Conservation (phyloP, 805 yeast genomes). For the Kuraishia hungarica region DNA sequence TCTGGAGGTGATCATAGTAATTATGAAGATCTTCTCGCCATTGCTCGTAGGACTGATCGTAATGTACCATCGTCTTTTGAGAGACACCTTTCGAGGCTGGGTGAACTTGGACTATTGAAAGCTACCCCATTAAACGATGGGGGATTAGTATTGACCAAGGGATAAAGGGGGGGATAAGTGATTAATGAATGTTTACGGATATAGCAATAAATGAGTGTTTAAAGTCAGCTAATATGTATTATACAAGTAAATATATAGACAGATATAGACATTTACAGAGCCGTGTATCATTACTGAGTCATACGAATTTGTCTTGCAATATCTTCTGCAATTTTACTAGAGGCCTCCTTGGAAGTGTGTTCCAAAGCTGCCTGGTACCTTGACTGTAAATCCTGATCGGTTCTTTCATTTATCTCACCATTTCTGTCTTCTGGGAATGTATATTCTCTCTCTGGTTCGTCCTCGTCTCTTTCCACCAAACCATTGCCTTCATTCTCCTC, state of each 20-base stretch:
- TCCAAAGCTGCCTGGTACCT: slow-evolving; percentile 72
- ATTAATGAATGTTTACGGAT: not conserved
- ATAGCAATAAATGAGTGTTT: not conserved
- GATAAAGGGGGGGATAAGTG: not conserved
- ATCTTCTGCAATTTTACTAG: slow-evolving; percentile 61
- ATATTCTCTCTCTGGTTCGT: slow-evolving; percentile 48
- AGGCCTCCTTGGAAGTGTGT: slow-evolving; percentile 48
- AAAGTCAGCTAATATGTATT: no score
- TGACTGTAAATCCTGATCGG: slow-evolving; percentile 46
- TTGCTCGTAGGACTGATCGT: not conserved
- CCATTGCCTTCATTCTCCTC: slow-evolving; percentile 40
- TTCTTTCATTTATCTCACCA: slow-evolving; percentile 45
- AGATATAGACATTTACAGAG: not conserved
- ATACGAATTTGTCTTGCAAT: slow-evolving; percentile 54
- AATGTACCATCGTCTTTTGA: not conserved
- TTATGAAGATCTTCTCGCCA: not conserved
- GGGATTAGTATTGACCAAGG: not conserved
- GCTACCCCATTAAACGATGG: not conserved
- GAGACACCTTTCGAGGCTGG: not conserved
- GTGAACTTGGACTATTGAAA: not conserved
- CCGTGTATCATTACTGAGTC: slow-evolving; percentile 7
- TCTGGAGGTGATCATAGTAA: not conserved
- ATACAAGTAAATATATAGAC: not conserved
- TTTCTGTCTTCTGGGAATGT: slow-evolving; percentile 58
- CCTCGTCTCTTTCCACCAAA: slow-evolving; percentile 36